Conservation (phyloP, 1,284 basidiomycete genomes). For the Thecaphora thlaspeos region DNA sequence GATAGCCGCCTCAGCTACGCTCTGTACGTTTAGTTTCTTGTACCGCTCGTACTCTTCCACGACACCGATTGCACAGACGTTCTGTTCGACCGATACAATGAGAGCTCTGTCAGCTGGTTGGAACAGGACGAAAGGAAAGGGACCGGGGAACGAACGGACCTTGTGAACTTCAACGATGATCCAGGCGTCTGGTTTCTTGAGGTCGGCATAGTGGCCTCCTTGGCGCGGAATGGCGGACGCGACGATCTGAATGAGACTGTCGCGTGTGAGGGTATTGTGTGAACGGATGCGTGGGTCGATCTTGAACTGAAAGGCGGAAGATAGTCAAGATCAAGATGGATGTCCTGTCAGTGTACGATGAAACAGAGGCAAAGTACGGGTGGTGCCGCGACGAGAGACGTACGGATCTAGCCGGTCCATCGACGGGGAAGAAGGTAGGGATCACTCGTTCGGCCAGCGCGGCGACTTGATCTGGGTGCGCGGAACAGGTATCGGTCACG, state of each 20-base stretch:
- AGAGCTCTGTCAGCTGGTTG: no score
- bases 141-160: neutral
- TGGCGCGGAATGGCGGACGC: conserved; percentile 22
- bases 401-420: conserved; percentile 7
- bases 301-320: no score
- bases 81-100: no score
- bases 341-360: no score
- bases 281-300: conserved; percentile 50
- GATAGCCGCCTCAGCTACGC: conserved; percentile 24
- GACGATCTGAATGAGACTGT: conserved; percentile 37
- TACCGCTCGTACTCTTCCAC: conserved; percentile 30
- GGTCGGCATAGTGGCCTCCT: conserved; percentile 31
- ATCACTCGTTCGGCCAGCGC: conserved; percentile 18
- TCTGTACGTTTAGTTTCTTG: conserved; percentile 43
- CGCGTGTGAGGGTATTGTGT: conserved; percentile 36
- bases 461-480: conserved; percentile 16
- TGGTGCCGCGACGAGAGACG: no score
- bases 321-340: no score
- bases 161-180: conserved; percentile 44
- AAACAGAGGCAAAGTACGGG: no score
- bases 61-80: conserved; percentile 42
- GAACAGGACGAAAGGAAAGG: no score
- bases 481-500: conserved; percentile 22
- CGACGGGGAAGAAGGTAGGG: conserved; percentile 16
- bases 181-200: conserved; percentile 35